Evolutionary conservation across 1,139 yeast species (phyloP).

Genomic region (Blastobotrys proliferans): DNA sequence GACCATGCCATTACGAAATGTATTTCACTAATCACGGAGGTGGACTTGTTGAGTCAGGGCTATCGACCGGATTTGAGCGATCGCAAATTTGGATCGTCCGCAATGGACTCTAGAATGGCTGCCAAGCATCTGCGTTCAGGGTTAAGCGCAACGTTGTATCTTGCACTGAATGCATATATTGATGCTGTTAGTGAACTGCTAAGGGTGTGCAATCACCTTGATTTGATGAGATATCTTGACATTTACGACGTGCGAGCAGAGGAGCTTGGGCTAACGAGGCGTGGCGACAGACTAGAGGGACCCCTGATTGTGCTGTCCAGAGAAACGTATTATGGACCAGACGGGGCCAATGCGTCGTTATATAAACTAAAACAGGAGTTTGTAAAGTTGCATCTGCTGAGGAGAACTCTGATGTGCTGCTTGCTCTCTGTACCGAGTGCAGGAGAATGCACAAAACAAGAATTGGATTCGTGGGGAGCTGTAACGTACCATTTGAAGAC

Average conservation of each 20-base stretch:
- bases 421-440: constrained; percentile 37
- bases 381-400: constrained; percentile 35
- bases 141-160: constrained; percentile 32
- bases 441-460: constrained; percentile 26
- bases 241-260: constrained; percentile 37
- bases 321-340: constrained; percentile 26
- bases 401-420: constrained; percentile 42
- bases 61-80: constrained; percentile 28
- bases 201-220: constrained; percentile 31
- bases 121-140: constrained; percentile 28
- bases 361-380: constrained; percentile 31
- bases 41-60: constrained; percentile 37
- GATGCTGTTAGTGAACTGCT: constrained; percentile 31
- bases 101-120: constrained; percentile 13
- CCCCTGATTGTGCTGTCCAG: constrained; percentile 11
- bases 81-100: background rate
- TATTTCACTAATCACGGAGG: constrained; percentile 35
- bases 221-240: constrained; percentile 41
- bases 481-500: constrained; percentile 31
- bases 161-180: constrained; percentile 25
- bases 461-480: constrained; percentile 33
- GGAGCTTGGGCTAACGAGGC: constrained; percentile 11
- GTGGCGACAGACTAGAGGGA: constrained; percentile 8
- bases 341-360: constrained; percentile 29
- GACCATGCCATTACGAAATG: constrained; percentile 35